Evolutionary conservation across 495 filamentous ascomycete species (phyloP).

Genomic region (Aspergillus mulundensis): DNA sequence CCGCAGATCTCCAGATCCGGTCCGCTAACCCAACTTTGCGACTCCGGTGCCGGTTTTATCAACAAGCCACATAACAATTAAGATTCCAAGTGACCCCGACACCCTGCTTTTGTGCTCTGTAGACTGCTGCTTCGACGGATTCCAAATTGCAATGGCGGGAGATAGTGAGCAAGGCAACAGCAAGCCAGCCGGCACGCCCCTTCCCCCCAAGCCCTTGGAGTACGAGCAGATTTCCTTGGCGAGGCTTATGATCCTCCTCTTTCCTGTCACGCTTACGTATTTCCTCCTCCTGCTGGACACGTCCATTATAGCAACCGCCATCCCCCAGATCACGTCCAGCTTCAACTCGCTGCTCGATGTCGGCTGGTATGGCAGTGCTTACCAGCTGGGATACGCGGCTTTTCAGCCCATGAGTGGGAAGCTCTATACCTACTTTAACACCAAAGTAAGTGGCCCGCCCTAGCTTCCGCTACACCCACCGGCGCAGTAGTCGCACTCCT

Average conservation of each 20-base stretch:
- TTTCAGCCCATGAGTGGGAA: conserved; percentile 46
- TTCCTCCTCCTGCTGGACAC: neutral
- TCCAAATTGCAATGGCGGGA: neutral
- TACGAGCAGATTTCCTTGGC: neutral
- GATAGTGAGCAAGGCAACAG: neutral
- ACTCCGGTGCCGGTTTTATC: neutral
- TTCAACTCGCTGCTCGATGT: conserved; percentile 7
- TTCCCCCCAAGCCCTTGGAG: neutral
- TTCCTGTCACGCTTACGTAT: neutral
- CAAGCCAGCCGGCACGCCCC: neutral
- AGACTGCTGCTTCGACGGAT: no score
- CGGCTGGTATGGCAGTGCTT: conserved; percentile 1
- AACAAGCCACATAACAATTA: neutral
- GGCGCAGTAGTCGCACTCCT: neutral
- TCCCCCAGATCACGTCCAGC: conserved; percentile 2
- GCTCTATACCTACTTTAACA: conserved; percentile 39
- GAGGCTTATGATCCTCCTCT: neutral
- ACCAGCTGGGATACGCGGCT: neutral
- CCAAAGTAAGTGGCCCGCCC: conserved; percentile 12
- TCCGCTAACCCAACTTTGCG: neutral
- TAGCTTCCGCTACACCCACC: no score
- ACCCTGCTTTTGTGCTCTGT: no score
- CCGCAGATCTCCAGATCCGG: neutral
- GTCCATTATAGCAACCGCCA: conserved; percentile 3
- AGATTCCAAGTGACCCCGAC: no score